Percentiles rank a stretch among this genome's conserved stretches.
These are phyloP conservation scores for Kalmanozyma brasiliensis DNA, from an alignment of 1,284 basidiomycete species.

Conservation along the genomic window DNA sequence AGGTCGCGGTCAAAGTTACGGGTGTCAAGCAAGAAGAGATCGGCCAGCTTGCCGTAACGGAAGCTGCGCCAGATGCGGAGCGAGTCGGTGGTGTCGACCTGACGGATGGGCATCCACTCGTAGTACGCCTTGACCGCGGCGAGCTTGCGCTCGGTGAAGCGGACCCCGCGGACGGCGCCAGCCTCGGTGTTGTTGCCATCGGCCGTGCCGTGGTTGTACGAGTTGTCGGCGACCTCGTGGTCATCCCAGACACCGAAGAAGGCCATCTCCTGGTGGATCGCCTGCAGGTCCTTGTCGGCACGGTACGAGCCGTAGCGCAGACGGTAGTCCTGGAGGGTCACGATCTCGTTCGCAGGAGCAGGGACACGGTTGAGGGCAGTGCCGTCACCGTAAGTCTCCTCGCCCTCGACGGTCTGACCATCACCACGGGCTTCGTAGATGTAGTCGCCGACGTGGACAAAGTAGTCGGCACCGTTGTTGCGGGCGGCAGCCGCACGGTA, in stretches of 20 bases:
- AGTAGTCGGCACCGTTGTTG: conserved; percentile 73
- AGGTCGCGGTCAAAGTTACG: conserved; percentile 76
- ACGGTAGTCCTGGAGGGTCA: conserved; percentile 76
- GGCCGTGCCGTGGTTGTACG: conserved; percentile 75
- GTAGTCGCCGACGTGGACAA: conserved; percentile 77
- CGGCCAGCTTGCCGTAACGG: conserved; percentile 62
- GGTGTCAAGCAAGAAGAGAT: conserved; percentile 73
- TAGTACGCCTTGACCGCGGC: conserved; percentile 76
- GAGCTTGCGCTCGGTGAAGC: conserved; percentile 75
- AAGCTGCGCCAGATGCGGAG: conserved; percentile 76
- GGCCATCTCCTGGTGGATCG: conserved; percentile 26
- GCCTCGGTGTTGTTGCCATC: conserved; percentile 74
- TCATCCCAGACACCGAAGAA: conserved; percentile 71
- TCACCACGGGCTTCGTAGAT: conserved; percentile 64
- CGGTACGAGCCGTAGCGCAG: conserved; percentile 74
- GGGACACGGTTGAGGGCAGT: conserved; percentile 65
- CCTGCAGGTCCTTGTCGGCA: conserved; percentile 42
- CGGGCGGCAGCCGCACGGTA: conserved; percentile 74
- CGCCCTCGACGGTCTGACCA: conserved; percentile 28
- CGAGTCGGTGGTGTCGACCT: conserved; percentile 74
- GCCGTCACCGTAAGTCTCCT: conserved; percentile 66
- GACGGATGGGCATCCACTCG: conserved; percentile 78
- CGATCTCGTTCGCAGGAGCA: conserved; percentile 72
- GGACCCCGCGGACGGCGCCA: conserved; percentile 66
- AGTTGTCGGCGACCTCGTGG: conserved; percentile 76